Evolutionary conservation across 2,329 filamentous ascomycete genomes (phyloP), one percentile per base, ranked within the genome.

Genomic region (Leptographium wingfieldii): DNA sequence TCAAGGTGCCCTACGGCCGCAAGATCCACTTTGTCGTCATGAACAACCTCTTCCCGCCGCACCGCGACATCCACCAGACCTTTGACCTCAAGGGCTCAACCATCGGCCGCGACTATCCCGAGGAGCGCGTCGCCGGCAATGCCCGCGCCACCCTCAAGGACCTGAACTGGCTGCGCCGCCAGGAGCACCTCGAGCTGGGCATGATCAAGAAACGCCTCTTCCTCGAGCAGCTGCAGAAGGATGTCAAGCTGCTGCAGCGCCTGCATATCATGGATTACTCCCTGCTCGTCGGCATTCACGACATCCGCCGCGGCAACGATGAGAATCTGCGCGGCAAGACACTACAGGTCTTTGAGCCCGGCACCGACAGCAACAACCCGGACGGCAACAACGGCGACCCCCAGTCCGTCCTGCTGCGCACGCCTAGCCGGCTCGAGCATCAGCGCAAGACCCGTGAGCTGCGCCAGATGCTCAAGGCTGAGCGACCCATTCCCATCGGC

Each of bases 21-120:
- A 99, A 99, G 76, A 96, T 97, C 59, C 94, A 99, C 73, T 99
- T 99, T 67, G 94, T 99, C 62, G 92, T 99, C 70, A 99, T 99
- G 94, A 99, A 99, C 78, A 99, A 99, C 72, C 81, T 99, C 19
- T 99, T 99, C 69, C 94, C 94, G 14, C 92, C 94, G 7, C 94
- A 99, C 74, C 84, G 92, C 66, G 94, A 99, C 72, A 97, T 99
- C 62, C 94, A 99, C 74, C 85, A 90, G 69, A 99, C 92, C 3
- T 99, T 96, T 69, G 94, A 99, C 72, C 73, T 99, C 66, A 99
- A 99, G 74, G 94, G 94, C 10, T 97, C 94, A 7, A 97, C 92
- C 0, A 84, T 97, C 65, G 94, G 94, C 16, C 84, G 94, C 69
- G 90, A 97, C 71, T 92, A 94, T 71, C 87, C 78, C 67, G 94